Percentiles rank a stretch among this genome's conserved stretches.
Conservation (phyloP, 257 asterid genomes). For the Penstemon davidsonii region DNA sequence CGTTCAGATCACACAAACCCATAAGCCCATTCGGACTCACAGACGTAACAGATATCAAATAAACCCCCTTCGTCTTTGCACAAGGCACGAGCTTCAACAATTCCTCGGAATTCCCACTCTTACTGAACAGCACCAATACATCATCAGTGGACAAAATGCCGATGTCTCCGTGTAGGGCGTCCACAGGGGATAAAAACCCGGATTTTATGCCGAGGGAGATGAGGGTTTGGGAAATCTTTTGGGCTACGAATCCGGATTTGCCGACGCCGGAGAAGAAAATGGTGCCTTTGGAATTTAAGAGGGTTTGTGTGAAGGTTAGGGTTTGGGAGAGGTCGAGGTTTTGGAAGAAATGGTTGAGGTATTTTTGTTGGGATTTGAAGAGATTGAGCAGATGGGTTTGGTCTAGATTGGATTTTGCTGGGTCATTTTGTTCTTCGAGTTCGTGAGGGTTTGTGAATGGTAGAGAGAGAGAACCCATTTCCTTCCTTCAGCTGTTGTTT, state of each 20-base stretch:
- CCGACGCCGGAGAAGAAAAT: constrained; percentile 95
- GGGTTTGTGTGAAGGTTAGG: constrained; percentile 74
- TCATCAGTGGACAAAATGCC: constrained; percentile 69
- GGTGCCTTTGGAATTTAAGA: constrained; percentile 64
- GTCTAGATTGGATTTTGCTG: constrained; percentile 36
- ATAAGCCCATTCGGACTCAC: constrained; percentile 65
- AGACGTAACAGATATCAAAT: constrained; percentile 80
- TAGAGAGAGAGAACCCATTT: constrained; percentile 52
- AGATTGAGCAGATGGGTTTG: constrained; percentile 59
- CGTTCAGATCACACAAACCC: constrained; percentile 71
- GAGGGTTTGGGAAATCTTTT: constrained; percentile 85
- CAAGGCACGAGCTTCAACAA: constrained; percentile 81
- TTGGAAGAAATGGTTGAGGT: constrained; percentile 89
- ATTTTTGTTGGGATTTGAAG: constrained; percentile 84
- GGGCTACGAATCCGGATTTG: constrained; percentile 89
- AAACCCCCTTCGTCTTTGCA: constrained; percentile 85
- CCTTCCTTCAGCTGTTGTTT: not conserved
- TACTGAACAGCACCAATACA: constrained; percentile 82
- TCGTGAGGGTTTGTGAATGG: constrained; percentile 24
- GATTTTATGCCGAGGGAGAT: constrained; percentile 78
- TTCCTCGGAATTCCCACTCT: constrained; percentile 90
- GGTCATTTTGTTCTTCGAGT: not conserved
- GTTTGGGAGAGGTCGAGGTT: constrained; percentile 85
- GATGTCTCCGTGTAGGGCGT: constrained; percentile 95
- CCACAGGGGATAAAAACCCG: constrained; percentile 79